Evolutionary conservation across 2,329 filamentous ascomycete genomes (phyloP).

Genomic region (Pseudodiploospora longispora): DNA sequence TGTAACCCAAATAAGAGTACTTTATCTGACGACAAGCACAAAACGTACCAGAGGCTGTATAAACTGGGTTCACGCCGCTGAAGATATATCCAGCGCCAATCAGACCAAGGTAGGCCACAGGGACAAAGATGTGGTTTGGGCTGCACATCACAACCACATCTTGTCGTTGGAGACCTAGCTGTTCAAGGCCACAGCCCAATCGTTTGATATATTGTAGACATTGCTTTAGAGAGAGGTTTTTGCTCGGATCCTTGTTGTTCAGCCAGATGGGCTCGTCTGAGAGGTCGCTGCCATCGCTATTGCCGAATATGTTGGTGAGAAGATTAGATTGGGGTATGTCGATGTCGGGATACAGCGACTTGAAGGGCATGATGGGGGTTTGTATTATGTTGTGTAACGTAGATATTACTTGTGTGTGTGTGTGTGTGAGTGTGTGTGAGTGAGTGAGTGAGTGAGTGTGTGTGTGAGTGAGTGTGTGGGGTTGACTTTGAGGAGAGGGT

Average conservation of each 20-base stretch:
- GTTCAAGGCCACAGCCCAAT: slow-evolving; percentile 40
- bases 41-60: slow-evolving; percentile 36
- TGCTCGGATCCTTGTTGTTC: slow-evolving; percentile 36
- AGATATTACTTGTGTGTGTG: too few relatives aligned
- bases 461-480: too few relatives aligned
- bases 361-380: slow-evolving; percentile 29
- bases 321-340: slow-evolving; percentile 38
- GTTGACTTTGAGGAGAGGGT: too few relatives aligned
- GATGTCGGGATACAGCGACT: slow-evolving; percentile 33
- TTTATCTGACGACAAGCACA: neutral
- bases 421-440: too few relatives aligned
- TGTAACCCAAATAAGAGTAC: neutral
- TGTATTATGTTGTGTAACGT: too few relatives aligned
- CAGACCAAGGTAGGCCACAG: slow-evolving; percentile 44
- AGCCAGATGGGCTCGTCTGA: slow-evolving; percentile 45
- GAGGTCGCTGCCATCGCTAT: slow-evolving; percentile 17
- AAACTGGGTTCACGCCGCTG: slow-evolving; percentile 45
- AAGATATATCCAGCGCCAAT: slow-evolving; percentile 45
- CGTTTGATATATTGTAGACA: slow-evolving; percentile 43
- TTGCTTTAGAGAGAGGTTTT: slow-evolving; percentile 38
- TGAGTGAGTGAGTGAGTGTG: too few relatives aligned
- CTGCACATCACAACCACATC: slow-evolving; percentile 48
- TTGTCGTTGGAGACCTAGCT: slow-evolving; percentile 34
- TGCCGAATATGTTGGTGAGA: slow-evolving; percentile 28
- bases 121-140: slow-evolving; percentile 47